Evolutionary conservation across 2,329 filamentous ascomycete species (phyloP).

Genomic region (Botrytis hyacinthi): DNA sequence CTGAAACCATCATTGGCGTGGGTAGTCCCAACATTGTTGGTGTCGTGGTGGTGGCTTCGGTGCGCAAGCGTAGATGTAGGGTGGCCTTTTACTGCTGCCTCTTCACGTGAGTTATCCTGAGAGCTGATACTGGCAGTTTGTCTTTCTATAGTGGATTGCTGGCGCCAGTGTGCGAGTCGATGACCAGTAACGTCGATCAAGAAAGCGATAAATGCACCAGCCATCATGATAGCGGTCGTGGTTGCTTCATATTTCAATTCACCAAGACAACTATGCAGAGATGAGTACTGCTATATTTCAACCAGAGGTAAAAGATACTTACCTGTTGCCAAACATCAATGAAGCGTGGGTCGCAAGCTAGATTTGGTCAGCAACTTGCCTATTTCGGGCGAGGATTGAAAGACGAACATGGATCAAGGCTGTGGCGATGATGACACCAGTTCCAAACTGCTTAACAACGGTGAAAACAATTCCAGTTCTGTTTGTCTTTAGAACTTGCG

Average conservation of each 20-base stretch:
- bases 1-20: background rate
- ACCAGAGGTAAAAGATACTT: background rate
- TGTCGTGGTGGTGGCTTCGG: background rate
- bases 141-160: background rate
- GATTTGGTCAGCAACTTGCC: background rate
- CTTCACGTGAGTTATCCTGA: background rate
- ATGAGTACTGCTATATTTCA: background rate
- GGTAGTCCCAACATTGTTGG: background rate
- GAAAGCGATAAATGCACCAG: slow-evolving; percentile 70
- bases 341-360: slow-evolving; percentile 70
- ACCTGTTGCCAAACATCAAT: slow-evolving; percentile 58
- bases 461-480: background rate
- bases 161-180: slow-evolving; percentile 59
- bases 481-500: background rate
- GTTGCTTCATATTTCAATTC: slow-evolving; percentile 66
- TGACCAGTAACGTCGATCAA: slow-evolving; percentile 66
- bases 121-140: background rate
- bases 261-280: slow-evolving; percentile 53
- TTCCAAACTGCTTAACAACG: slow-evolving; percentile 67
- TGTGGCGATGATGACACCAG: slow-evolving; percentile 69
- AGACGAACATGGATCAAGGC: slow-evolving; percentile 64
- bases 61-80: background rate
- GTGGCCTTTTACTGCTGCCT: background rate
- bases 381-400: background rate
- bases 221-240: slow-evolving; percentile 70